These are phyloP conservation scores for Populus tremula DNA, from an alignment of 345 rosid genomes.

Conservation along the genomic window DNA sequence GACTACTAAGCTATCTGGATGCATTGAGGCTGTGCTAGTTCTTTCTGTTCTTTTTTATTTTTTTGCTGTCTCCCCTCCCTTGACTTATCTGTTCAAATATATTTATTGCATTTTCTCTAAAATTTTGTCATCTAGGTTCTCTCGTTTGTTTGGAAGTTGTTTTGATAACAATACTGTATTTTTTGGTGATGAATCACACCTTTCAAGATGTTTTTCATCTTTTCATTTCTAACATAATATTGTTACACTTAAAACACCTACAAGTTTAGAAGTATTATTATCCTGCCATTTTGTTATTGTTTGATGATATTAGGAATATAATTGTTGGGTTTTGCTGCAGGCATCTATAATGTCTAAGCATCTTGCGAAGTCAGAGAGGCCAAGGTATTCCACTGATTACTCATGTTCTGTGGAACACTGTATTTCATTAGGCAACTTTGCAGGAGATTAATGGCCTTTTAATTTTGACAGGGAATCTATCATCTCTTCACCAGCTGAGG, in stretches of 20 bases:
- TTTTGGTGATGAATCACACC: not conserved
- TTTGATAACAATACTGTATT: not conserved
- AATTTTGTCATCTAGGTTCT: not conserved
- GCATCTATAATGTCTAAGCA: constrained; percentile 88
- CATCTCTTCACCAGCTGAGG: constrained; percentile 56
- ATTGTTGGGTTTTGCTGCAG: constrained; percentile 41
- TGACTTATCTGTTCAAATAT: not conserved
- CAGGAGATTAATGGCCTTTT: constrained; percentile 18
- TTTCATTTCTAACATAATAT: not conserved
- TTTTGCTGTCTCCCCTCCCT: not conserved
- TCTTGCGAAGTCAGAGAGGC: constrained; percentile 74
- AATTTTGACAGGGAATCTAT: constrained; percentile 56
- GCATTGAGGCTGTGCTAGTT: no score
- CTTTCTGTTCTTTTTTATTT: not conserved
- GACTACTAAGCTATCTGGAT: not conserved
- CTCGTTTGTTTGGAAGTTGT: not conserved
- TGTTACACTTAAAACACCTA: not conserved
- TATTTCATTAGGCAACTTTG: constrained; percentile 1
- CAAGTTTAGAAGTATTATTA: not conserved
- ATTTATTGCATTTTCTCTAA: not conserved
- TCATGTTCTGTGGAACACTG: not conserved
- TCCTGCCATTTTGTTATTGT: not conserved
- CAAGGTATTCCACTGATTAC: constrained; percentile 46
- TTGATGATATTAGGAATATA: not conserved
- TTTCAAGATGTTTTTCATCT: not conserved